phyloP scores from a whole-genome alignment of 1,139 yeast species.

The Torulaspora pretoriensis region DNA sequence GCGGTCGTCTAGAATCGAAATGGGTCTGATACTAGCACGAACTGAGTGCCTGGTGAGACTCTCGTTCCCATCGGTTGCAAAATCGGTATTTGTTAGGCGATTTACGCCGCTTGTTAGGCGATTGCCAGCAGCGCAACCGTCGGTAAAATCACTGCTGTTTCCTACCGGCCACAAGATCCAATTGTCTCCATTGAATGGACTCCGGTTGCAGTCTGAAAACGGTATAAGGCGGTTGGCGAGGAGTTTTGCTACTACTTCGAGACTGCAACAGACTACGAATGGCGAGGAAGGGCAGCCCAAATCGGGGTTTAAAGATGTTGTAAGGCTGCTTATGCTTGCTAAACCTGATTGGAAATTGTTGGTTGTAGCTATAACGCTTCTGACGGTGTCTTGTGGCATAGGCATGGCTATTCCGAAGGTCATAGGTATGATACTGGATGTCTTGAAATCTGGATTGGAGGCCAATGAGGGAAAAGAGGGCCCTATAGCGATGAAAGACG shows the following conservation, averaged over 20 bases:
- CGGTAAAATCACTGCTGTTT: not conserved
- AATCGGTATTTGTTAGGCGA: conserved; percentile 1
- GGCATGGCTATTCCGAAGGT: conserved; percentile 76
- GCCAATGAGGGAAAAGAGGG: conserved; percentile 14
- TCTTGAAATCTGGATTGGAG: conserved; percentile 44
- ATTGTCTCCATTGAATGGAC: not conserved
- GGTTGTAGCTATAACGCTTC: conserved; percentile 54
- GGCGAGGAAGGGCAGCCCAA: conserved; percentile 3
- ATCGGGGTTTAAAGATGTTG: conserved; percentile 45
- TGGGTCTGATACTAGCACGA: conserved; percentile 1
- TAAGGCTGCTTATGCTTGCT: conserved; percentile 48
- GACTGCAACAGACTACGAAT: conserved; percentile 1
- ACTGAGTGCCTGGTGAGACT: not conserved
- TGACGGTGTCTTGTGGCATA: conserved; percentile 56
- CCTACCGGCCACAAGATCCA: conserved; percentile 1
- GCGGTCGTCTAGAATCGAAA: not conserved
- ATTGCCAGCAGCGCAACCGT: not conserved
- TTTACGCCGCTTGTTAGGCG: not conserved
- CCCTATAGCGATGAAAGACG: conserved; percentile 34
- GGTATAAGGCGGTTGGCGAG: not conserved
- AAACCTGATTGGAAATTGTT: conserved; percentile 50
- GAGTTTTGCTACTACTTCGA: conserved; percentile 1
- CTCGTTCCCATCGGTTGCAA: conserved; percentile 1
- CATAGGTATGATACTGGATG: conserved; percentile 73
- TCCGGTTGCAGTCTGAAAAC: not conserved